Base-by-base conservation (phyloP, 139 green algal species). In the Chlorella sp. region DNA sequence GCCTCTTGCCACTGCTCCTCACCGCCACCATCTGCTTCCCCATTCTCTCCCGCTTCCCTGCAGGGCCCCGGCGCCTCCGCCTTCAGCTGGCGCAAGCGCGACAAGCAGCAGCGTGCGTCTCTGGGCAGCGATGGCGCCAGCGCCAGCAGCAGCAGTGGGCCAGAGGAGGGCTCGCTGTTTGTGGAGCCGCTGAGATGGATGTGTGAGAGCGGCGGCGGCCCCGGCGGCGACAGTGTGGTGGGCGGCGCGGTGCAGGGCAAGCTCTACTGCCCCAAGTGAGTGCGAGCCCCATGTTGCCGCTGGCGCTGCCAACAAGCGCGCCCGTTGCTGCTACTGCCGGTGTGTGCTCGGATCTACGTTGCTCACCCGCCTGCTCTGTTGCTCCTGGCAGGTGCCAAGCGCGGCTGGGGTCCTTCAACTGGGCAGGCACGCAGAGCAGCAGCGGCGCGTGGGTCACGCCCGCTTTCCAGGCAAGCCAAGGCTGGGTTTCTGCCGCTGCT, bases 171-270 rank as follows among this genome's bases (percentile, higher is more conserved):
- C 12, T 95, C 90, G 7, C 62, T 98, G 23, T 98, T 97, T 79
- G 47, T 95, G 67, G 92, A 96, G 86, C 95, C 95, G 0, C 88
- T 98, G 84, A 36, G 75, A 0, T 98, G 95, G 95, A 98, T 98
- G 95, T 74, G 87, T 20, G 80, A 69, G 76, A 28, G 21, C 5
- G 72, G 72, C 21, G 76, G 36, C 57, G 38, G 60, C 25, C 51
- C 51, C 12, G 60, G 76, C 76, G 60, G 36, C 36, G 76, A 82
- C 76, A 82, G 57, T n/a, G 63, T 85, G 7, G 70, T 71, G 9
- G 84, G 89, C 41, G 93, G 93, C 1, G 81, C 83, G 20, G 85
- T 93, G 18, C 85, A 94, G 72, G 95, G 95, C 23, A 98, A 98
- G 89, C 86, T 98, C 47, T 96, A 97, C 90, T 98, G 95, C 90